Evolutionary conservation across 352 stramenopile species (phyloP).

Genomic region (Globisporangium orthogonon): DNA sequence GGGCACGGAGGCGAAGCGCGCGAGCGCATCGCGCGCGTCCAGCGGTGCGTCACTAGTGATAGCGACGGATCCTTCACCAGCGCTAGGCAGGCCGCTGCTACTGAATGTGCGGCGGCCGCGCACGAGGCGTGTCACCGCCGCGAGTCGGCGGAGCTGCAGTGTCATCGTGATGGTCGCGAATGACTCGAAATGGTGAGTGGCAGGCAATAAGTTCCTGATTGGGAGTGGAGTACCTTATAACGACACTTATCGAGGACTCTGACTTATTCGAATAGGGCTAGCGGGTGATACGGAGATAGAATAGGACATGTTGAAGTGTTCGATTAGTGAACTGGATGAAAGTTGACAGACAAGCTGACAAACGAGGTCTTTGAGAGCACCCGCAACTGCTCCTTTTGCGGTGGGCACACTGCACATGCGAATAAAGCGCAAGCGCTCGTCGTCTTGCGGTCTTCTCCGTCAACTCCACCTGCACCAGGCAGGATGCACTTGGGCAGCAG

Average conservation of each 20-base stretch:
- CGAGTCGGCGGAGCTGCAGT: neutral
- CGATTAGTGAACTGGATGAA: too few species aligned
- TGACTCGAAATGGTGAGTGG: too few species aligned
- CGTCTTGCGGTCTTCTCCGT: slow-evolving; percentile 5
- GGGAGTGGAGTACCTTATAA: too few species aligned
- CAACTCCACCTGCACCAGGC: too few species aligned
- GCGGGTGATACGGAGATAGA: neutral
- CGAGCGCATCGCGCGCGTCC: slow-evolving; percentile 29
- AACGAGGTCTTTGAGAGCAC: slow-evolving; percentile 38
- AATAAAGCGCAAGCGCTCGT: slow-evolving; percentile 57
- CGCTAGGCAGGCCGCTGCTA: neutral
- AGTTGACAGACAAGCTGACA: too few species aligned
- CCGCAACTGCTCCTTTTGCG: slow-evolving; percentile 43
- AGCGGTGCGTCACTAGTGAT: neutral
- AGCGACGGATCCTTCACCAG: neutral
- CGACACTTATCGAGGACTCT: too few species aligned
- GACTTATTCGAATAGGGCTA: too few species aligned
- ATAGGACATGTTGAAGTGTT: neutral
- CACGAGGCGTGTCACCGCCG: neutral
- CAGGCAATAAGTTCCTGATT: too few species aligned
- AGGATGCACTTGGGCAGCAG: too few species aligned
- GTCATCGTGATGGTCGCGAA: neutral
- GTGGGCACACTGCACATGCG: slow-evolving; percentile 21
- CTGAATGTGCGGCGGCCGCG: neutral
- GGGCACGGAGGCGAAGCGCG: slow-evolving; percentile 47